phyloP scores from a whole-genome alignment of 1,284 basidiomycete species.

The Apiotrichum brassicae region DNA sequence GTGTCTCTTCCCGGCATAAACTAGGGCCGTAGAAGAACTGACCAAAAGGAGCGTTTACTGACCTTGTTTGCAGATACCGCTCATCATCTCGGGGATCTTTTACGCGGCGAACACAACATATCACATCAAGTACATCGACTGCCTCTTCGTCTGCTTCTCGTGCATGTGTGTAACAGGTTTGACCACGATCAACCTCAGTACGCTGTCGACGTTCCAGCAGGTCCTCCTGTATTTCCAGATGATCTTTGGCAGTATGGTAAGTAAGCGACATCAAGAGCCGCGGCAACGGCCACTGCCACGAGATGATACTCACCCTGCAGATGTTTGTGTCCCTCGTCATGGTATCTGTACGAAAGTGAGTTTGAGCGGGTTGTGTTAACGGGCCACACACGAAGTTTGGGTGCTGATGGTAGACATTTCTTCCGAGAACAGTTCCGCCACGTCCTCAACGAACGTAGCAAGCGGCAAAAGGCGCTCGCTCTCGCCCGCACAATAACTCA shows the following conservation, averaged over 20 bases:
- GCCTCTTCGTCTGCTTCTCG: conserved; percentile 50
- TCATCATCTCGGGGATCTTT: conserved; percentile 50
- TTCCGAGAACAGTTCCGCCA: conserved; percentile 67
- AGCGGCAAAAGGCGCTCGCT: conserved; percentile 16
- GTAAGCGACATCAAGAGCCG: conserved; percentile 19
- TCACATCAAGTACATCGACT: conserved; percentile 50
- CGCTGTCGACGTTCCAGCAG: conserved; percentile 49
- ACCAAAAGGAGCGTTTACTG: too few relatives aligned
- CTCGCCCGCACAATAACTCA: conserved; percentile 30
- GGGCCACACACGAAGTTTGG: not conserved
- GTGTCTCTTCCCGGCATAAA: not conserved
- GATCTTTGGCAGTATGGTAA: conserved; percentile 43
- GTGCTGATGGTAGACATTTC: conserved; percentile 54
- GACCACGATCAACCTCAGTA: conserved; percentile 49
- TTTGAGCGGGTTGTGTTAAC: too few relatives aligned
- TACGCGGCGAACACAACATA: conserved; percentile 42
- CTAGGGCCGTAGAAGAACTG: not conserved
- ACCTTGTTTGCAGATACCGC: conserved; percentile 43
- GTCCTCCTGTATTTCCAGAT: conserved; percentile 47
- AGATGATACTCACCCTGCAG: conserved; percentile 5
- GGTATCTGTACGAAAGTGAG: conserved; percentile 43
- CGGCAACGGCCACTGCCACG: too few relatives aligned
- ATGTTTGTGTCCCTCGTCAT: conserved; percentile 45
- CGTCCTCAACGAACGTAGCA: conserved; percentile 54
- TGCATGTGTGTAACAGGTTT: conserved; percentile 53